These are phyloP conservation scores for Phytophthora citrophthora DNA, from an alignment of 352 stramenopile species.

Conservation along the genomic window DNA sequence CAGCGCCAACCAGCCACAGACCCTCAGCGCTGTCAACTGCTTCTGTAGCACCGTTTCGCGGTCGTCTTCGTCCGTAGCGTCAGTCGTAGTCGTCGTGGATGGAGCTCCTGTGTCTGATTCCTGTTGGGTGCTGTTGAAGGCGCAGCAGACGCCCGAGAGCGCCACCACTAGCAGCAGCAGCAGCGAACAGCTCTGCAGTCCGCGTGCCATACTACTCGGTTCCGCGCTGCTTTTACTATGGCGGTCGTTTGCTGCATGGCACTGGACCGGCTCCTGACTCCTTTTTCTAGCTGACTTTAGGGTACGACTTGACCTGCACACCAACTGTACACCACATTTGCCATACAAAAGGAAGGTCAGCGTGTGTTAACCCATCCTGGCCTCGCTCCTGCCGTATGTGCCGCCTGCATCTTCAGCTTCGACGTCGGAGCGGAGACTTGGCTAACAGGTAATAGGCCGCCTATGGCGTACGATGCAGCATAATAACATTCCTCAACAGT, in stretches of 20 bases:
- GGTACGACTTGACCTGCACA: constrained; percentile 22
- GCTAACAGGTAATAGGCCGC: too few species aligned
- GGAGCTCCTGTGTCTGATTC: constrained; percentile 1
- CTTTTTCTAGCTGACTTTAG: constrained; percentile 24
- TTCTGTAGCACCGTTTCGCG: constrained; percentile 22
- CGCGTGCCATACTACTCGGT: constrained; percentile 18
- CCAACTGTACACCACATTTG: constrained; percentile 17
- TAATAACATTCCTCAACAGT: not conserved
- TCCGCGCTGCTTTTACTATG: constrained; percentile 19
- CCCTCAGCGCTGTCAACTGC: constrained; percentile 53
- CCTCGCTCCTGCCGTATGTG: constrained; percentile 1
- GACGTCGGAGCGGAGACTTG: not conserved
- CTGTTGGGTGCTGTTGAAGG: constrained; percentile 14
- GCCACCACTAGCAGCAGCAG: constrained; percentile 12
- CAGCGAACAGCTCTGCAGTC: constrained; percentile 10
- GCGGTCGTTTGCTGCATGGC: constrained; percentile 29
- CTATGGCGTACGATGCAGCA: not conserved
- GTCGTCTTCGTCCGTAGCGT: constrained; percentile 16
- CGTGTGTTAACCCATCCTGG: constrained; percentile 15
- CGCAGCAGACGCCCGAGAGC: constrained; percentile 5
- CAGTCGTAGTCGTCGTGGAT: not conserved
- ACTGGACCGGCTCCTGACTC: constrained; percentile 1
- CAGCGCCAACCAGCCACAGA: constrained; percentile 68
- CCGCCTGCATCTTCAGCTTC: not conserved
- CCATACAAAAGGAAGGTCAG: constrained; percentile 20